Base-by-base conservation (phyloP, 2,329 filamentous ascomycete species). In the Curvularia lunata region DNA sequence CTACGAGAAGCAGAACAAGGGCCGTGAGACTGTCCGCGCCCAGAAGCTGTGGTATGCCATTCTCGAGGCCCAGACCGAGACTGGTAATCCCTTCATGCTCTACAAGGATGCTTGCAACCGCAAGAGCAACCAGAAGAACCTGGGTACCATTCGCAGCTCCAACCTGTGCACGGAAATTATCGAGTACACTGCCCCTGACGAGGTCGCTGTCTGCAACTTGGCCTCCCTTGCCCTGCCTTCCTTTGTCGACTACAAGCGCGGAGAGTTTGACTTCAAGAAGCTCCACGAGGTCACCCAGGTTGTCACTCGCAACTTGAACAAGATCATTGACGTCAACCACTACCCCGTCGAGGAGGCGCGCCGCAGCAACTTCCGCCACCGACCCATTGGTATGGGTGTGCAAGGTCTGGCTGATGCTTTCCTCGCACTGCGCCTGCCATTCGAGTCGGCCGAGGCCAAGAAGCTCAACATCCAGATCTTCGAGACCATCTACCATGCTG, bases 41-140 rank as follows among this genome's bases (percentile, higher is more conserved):
- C 95, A 99, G 85, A 99, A 99, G 86, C 89, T 99, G 57, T 99
- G 95, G 95, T 98, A 98, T 77, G 92, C 94, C 67, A 97, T 99
- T 66, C 86, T 99, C 47, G 95, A 99, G 82, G 91, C 95, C 48
- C 95, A 99, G 83, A 98, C 94, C 32, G 95, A 99, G 87, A 99
- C 95, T 45, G 95, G 95, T 70, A 98, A 96, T 81, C 95, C 95
- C 48, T 99, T 97, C 82, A 99, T 99, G 92, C 88, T 98, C 59
- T 99, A 99, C 88, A 99, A 99, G 85, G 95, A 99, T 81, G 86
- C 89, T 74, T 94, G 91, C 87, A 99, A 99, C 87, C 88, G 88
- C 78, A 99, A 99, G 90, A 97, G 93, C 85, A 99, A 99, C 86
- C 95, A 99, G 84, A 98, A 99, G 89, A 99, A 99, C 81, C 85